Evolutionary conservation across 2,329 filamentous ascomycete species (phyloP).

Genomic region (Daldinia sp.): DNA sequence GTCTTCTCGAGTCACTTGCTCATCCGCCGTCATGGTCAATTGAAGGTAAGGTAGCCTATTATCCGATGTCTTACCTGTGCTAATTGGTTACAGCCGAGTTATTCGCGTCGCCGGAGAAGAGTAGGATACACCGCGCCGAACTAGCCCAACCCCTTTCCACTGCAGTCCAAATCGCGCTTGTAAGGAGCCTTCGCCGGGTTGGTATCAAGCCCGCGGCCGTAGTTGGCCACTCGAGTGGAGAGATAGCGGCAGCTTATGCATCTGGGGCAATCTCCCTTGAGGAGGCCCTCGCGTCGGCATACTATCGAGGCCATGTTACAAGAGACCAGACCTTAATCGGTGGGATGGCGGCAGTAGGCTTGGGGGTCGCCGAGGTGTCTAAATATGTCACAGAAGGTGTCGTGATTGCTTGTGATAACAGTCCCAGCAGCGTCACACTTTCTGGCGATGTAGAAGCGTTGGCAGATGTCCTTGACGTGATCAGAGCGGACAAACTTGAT

Average conservation of each 20-base stretch:
- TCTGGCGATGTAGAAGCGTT: neutral
- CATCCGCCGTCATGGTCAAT: neutral
- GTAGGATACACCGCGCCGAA: neutral
- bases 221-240: constrained; percentile 44
- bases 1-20: neutral
- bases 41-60: neutral
- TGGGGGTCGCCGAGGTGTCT: neutral
- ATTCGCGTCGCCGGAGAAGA: neutral
- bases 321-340: neutral
- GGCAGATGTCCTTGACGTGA: neutral
- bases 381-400: neutral
- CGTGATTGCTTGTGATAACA: neutral
- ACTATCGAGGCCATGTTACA: neutral
- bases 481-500: neutral
- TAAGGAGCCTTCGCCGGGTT: neutral
- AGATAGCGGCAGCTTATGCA: constrained; percentile 41
- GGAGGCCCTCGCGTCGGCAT: neutral
- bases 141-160: neutral
- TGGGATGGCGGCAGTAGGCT: neutral
- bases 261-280: constrained; percentile 20
- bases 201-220: constrained; percentile 23
- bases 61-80: neutral
- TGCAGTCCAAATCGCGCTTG: neutral
- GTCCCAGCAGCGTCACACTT: neutral
- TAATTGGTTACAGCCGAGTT: neutral